Conservation (phyloP, 1,284 basidiomycete species). For the Agroathelia rolfsii region DNA sequence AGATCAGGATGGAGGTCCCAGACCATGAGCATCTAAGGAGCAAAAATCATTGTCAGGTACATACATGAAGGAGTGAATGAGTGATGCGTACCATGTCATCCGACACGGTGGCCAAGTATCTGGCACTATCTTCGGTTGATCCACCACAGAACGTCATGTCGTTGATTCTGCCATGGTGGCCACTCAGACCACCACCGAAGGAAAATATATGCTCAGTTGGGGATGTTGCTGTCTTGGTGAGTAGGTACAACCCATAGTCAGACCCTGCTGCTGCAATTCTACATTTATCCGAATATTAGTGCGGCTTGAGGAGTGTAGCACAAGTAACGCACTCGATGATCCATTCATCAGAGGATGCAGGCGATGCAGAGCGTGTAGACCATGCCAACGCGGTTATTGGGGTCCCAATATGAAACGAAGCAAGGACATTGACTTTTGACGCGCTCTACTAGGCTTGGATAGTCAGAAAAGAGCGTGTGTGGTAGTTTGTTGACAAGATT, state of each 20-base stretch:
- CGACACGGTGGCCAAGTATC: slow-evolving; percentile 72
- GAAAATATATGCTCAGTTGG: slow-evolving; percentile 50
- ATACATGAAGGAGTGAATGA: slow-evolving; percentile 3
- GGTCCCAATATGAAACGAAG: slow-evolving; percentile 65
- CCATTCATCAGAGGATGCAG: slow-evolving; percentile 55
- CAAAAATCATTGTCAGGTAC: too few relatives aligned
- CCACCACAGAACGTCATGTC: slow-evolving; percentile 72
- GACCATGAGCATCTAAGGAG: slow-evolving; percentile 71
- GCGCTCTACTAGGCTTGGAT: slow-evolving; percentile 26
- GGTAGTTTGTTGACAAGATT: slow-evolving; percentile 10
- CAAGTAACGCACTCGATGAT: slow-evolving; percentile 58
- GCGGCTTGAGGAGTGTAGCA: slow-evolving; percentile 2
- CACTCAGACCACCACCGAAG: slow-evolving; percentile 69
- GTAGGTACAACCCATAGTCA: slow-evolving; percentile 59
- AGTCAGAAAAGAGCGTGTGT: slow-evolving; percentile 9
- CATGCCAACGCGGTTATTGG: slow-evolving; percentile 68
- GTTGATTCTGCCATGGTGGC: slow-evolving; percentile 65
- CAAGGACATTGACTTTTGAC: slow-evolving; percentile 37
- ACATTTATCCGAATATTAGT: too few relatives aligned
- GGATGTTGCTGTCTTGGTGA: slow-evolving; percentile 42
- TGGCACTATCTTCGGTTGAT: slow-evolving; percentile 47
- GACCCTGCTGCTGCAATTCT: slow-evolving; percentile 59
- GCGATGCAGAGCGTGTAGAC: slow-evolving; percentile 60
- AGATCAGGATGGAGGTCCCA: slow-evolving; percentile 64
- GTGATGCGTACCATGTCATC: slow-evolving; percentile 33